Conservation (phyloP, 257 asterid genomes). For the Thymus quinquecostatus region DNA sequence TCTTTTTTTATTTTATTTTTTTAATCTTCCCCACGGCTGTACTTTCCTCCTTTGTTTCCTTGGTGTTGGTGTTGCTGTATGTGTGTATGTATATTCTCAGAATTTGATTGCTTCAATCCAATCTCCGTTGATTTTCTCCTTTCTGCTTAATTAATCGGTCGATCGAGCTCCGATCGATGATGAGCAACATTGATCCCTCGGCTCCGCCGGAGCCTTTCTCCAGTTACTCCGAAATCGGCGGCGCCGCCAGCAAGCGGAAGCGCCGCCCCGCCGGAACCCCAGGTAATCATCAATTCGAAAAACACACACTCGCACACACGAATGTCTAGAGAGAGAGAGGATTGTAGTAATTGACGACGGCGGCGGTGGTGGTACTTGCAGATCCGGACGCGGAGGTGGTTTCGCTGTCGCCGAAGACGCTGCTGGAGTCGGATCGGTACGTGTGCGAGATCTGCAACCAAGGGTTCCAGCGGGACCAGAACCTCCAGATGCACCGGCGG, state of each 20-base stretch:
- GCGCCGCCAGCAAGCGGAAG: conserved; percentile 51
- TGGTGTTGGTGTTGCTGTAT: too few species aligned
- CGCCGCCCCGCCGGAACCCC: conserved; percentile 97
- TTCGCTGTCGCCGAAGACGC: conserved; percentile 79
- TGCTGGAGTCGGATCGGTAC: conserved; percentile 85
- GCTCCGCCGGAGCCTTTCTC: conserved; percentile 42
- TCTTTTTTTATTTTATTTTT: background rate
- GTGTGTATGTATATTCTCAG: too few species aligned
- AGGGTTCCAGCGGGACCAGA: conserved; percentile 94
- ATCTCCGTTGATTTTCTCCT: too few species aligned
- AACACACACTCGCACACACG: background rate
- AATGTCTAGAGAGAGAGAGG: background rate
- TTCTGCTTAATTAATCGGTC: too few species aligned
- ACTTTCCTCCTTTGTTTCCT: background rate
- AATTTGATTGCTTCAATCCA: too few species aligned
- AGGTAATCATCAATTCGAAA: conserved; percentile 38
- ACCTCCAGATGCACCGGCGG: conserved; percentile 91
- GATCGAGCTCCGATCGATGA: too few species aligned
- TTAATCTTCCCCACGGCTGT: background rate
- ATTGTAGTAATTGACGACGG: too few species aligned
- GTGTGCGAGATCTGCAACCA: conserved; percentile 98
- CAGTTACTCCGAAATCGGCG: conserved; percentile 43
- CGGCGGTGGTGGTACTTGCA: conserved; percentile 3
- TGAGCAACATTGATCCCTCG: conserved; percentile 39
- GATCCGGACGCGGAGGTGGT: conserved; percentile 99